Evolutionary conservation across 495 filamentous ascomycete species (phyloP).

Genomic region (Aspergillus baeticus): DNA sequence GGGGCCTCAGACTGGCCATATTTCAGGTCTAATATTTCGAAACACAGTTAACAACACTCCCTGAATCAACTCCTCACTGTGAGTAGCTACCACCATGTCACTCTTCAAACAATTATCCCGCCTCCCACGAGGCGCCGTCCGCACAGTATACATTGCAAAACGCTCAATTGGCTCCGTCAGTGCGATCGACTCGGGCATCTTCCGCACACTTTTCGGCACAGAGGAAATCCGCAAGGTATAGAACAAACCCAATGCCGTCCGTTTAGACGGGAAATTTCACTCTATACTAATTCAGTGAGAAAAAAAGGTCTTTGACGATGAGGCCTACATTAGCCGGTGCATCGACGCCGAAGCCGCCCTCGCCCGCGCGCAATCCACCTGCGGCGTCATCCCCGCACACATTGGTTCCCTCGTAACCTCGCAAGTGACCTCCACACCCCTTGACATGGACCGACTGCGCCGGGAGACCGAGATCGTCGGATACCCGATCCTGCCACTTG

Average conservation of each 20-base stretch:
- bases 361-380: conserved; percentile 43
- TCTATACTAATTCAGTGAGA: too few species aligned
- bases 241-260: conserved; percentile 3
- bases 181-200: conserved; percentile 51
- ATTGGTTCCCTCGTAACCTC: conserved; percentile 40
- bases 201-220: conserved; percentile 49
- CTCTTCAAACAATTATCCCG: conserved; percentile 14
- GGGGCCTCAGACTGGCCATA: too few species aligned
- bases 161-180: conserved; percentile 35
- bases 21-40: too few species aligned
- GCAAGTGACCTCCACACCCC: conserved; percentile 24
- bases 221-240: conserved; percentile 48
- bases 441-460: conserved; percentile 42
- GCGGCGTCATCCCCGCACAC: conserved; percentile 43
- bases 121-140: background rate
- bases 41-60: background rate
- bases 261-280: too few species aligned
- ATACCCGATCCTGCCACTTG: conserved; percentile 51
- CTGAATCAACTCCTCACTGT: background rate
- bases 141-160: conserved; percentile 1
- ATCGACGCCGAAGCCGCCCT: conserved; percentile 52
- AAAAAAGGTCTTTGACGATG: conserved; percentile 43
- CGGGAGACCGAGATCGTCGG: conserved; percentile 53
- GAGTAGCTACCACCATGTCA: background rate
- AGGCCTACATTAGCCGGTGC: conserved; percentile 47